Evolutionary conservation across 352 stramenopile genomes (phyloP).

Genomic region (Globisporangium polare): DNA sequence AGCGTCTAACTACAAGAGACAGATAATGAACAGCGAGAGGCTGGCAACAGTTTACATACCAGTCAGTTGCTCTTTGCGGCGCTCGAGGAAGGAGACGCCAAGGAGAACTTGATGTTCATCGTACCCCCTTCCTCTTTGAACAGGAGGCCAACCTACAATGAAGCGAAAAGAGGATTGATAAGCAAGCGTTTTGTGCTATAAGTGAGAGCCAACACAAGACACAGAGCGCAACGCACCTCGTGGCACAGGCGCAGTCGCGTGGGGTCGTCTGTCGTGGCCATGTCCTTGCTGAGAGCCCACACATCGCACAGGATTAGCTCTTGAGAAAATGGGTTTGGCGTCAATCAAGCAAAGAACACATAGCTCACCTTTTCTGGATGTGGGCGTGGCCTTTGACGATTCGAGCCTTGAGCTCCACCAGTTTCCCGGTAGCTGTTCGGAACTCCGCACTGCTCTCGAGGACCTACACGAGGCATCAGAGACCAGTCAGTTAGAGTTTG

Average conservation of each 20-base stretch:
- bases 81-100: not conserved
- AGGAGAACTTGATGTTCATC: not conserved
- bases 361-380: slow-evolving; percentile 6
- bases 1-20: not conserved
- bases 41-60: not conserved
- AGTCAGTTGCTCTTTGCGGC: not conserved
- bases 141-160: slow-evolving; percentile 20
- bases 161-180: not conserved
- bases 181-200: not conserved
- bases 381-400: slow-evolving; percentile 1
- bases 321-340: not conserved
- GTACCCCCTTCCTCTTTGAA: slow-evolving; percentile 35
- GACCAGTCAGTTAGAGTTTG: not conserved
- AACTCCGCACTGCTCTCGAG: not conserved
- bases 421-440: not conserved
- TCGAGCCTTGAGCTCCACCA: not conserved
- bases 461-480: not conserved
- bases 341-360: not conserved
- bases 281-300: slow-evolving; percentile 9
- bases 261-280: slow-evolving; percentile 2
- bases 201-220: no score
- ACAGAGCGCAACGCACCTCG: slow-evolving; percentile 4
- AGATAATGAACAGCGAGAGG: not conserved
- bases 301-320: not conserved
- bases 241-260: slow-evolving; percentile 2